phyloP scores from a whole-genome alignment of 176 grass and related monocot species.

The Eragrostis nindensis region DNA sequence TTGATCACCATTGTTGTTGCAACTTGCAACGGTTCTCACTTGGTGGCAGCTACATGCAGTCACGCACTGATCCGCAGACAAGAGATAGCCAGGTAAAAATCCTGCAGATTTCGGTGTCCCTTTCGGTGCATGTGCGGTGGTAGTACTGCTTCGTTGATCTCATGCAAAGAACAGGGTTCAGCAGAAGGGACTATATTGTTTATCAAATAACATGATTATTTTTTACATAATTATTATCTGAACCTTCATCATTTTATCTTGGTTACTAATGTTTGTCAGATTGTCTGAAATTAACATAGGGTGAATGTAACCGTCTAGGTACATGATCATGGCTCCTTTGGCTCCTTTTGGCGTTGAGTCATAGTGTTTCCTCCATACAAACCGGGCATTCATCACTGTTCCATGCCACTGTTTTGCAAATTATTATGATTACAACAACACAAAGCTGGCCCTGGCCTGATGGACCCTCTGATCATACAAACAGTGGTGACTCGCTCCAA shows the following conservation, averaged over 20 bases:
- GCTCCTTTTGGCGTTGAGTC: slow-evolving; percentile 1
- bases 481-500: not conserved
- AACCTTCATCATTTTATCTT: not conserved
- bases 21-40: not conserved
- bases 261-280: not conserved
- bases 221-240: not conserved
- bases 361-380: slow-evolving; percentile 18
- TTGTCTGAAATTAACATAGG: not conserved
- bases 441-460: not conserved
- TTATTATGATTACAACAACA: slow-evolving; percentile 5
- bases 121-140: not conserved
- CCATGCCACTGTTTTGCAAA: not conserved
- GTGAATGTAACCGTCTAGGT: not conserved
- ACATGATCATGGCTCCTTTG: slow-evolving; percentile 12
- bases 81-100: not conserved
- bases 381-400: slow-evolving; percentile 18
- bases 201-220: not conserved
- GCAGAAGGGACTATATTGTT: not conserved
- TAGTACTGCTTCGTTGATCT: too few species aligned
- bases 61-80: not conserved
- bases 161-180: not conserved
- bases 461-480: not conserved
- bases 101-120: not conserved
- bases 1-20: not conserved
- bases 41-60: not conserved